Conservation (phyloP, 1,284 basidiomycete genomes). For the Irpex rosettiformis region DNA sequence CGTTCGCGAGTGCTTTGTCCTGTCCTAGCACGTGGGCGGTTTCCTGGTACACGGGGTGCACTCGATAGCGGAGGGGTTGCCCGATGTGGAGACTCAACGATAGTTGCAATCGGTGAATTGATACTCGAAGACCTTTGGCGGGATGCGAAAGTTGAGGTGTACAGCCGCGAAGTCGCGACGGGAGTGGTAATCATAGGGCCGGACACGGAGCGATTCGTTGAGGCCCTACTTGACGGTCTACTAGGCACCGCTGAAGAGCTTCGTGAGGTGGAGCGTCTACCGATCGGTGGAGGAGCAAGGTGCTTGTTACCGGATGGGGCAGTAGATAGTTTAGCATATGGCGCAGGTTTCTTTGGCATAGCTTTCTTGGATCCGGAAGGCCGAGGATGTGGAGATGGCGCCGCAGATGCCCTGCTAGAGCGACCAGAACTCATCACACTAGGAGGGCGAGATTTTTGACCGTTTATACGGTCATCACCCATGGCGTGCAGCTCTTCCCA, state of each 20-base stretch:
- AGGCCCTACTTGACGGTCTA: constrained; percentile 47
- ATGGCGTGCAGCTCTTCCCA: constrained; percentile 79
- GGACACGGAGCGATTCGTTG: constrained; percentile 51
- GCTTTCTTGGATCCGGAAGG: constrained; percentile 4
- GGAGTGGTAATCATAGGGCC: constrained; percentile 34
- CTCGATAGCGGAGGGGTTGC: constrained; percentile 29
- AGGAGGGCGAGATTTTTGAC: constrained; percentile 57
- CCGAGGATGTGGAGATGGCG: constrained; percentile 24
- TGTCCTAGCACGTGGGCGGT: constrained; percentile 41
- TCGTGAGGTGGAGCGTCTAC: constrained; percentile 48
- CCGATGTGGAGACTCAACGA: constrained; percentile 27
- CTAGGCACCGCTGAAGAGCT: constrained; percentile 31
- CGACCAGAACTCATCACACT: constrained; percentile 58
- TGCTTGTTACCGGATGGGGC: constrained; percentile 34
- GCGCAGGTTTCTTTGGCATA: constrained; percentile 18
- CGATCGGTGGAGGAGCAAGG: constrained; percentile 42
- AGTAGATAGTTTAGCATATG: constrained; percentile 53
- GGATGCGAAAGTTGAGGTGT: constrained; percentile 72
- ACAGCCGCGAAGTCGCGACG: constrained; percentile 33
- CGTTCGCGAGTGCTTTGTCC: constrained; percentile 29
- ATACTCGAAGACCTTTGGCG: constrained; percentile 72
- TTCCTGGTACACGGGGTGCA: neutral
- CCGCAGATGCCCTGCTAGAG: constrained; percentile 46
- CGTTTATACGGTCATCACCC: constrained; percentile 61
- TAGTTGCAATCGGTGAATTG: constrained; percentile 36